Evolutionary conservation across 768 basidiomycete species (phyloP), one percentile per base, ranked within the genome.

Genomic region (Naganishia onofrii): DNA sequence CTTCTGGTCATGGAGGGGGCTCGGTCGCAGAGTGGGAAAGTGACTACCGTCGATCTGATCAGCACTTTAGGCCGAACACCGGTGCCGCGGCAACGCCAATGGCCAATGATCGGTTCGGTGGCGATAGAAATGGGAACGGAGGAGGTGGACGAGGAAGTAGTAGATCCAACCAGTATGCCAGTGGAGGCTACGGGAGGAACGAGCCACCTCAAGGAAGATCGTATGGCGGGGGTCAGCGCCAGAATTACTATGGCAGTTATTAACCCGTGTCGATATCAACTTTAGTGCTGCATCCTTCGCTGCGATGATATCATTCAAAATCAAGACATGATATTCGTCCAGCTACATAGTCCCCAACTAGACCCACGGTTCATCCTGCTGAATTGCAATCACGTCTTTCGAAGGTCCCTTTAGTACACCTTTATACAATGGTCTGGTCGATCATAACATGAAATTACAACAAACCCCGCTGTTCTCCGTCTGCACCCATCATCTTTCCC

Each of bases 171-270:
- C 57, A 58, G 34, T 10, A n/a, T 19, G 36, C 34, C 4, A 29
- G 26, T 15, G 60, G 60, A 8, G 60, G 60, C 10, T 46, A 63
- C 23, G 23, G 38, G 1, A 42, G 38, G 23, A 63, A 63, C 23
- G 38, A 63, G 1, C 36, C 38, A 17, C 60, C 21, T 12, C 60
- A 44, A 28, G 23, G 23, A n/a, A 63, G 60, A 12, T 21, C 23
- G n/a, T 63, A 42, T 46, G 60, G 60, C 29, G 60, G 60, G 8
- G 60, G 60, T 42, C 60, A 63, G 13, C 60, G 60, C 17, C 60
- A 63, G 60, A 63, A 63, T 28, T 63, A 63, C 28, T 63, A 63
- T n/a, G 60, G 60, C 32, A 42, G 60, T 13, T 63, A 63, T 42
- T 63, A 19, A 29, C 19, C 46, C 21, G 19, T 46, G 36, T 36